Evolutionary conservation across 2,329 filamentous ascomycete genomes (phyloP), one percentile per base, ranked within the genome.

Genomic region (Clarireedia homoeocarpa): DNA sequence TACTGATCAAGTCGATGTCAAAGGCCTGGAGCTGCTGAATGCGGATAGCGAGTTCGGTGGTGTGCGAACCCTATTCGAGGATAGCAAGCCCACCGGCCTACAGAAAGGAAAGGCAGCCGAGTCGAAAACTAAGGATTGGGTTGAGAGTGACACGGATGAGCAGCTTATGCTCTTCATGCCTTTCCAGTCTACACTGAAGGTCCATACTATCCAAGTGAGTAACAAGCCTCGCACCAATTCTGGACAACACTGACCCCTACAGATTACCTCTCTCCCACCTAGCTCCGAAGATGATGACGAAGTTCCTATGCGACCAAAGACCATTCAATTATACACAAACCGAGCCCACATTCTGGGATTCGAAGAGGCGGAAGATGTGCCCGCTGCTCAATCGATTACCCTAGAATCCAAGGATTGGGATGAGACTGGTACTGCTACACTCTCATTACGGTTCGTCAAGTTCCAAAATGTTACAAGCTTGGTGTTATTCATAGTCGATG

Each of bases 91-190:
- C 5, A 82, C 78, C 53, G 77, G 78, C 1, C 71, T 91, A 55
- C 70, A 72, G 49, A 82, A 83, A 65, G 79, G 74, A 55, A 84
- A 84, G 67, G 72, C 70, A 17, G 71, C 73, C 9, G 73, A 75
- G 36, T 71, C 70, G 24, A 70, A 75, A 27, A 61, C 62, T 54
- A 83, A 82, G 68, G 92, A 99, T 72, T 97, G 89, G 86, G 85
- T 97, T 23, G 89, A 96, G 77, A 96, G 90, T 71, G 92, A 96
- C 69, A 95, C 92, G 38, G 94, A 99, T 69, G 91, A 97, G 74
- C 94, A 99, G 76, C 77, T 99, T 60, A 88, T 97, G 80, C 80
- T 99, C 48, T 97, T 86, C 72, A 79, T 95, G 56, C 92, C 94
- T 0, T 96, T 99, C 74, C 86, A 91, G 71, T 83, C 86, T 34